These are phyloP conservation scores for Cyberlindnera lachancei DNA, from an alignment of 805 yeast genomes.

Conservation along the genomic window DNA sequence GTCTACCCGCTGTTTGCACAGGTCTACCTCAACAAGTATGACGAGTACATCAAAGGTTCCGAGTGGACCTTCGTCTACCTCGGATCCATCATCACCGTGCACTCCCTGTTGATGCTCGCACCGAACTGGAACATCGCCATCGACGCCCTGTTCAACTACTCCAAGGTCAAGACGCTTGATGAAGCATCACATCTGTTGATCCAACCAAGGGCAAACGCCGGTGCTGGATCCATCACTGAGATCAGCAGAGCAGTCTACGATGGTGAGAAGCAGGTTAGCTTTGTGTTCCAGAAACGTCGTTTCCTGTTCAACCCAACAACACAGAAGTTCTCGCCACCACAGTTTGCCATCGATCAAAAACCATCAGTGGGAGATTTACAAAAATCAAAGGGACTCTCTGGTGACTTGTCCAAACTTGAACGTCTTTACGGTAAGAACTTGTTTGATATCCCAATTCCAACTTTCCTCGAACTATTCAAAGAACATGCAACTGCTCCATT, in stretches of 20 bases:
- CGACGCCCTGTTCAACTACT: slow-evolving; percentile 63
- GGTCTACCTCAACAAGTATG: slow-evolving; percentile 63
- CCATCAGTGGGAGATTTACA: slow-evolving; percentile 56
- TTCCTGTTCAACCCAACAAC: slow-evolving; percentile 57
- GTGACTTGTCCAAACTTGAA: slow-evolving; percentile 39
- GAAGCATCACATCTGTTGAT: slow-evolving; percentile 71
- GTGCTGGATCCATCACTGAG: slow-evolving; percentile 71
- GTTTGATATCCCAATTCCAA: slow-evolving; percentile 93
- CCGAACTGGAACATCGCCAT: slow-evolving; percentile 90
- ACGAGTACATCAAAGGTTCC: slow-evolving; percentile 72
- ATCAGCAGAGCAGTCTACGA: slow-evolving; percentile 49
- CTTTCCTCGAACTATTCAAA: slow-evolving; percentile 82
- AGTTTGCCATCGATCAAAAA: slow-evolving; percentile 50
- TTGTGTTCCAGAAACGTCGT: slow-evolving; percentile 87
- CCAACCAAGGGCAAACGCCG: slow-evolving; percentile 78
- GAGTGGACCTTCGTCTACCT: slow-evolving; percentile 95
- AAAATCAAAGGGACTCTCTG: slow-evolving; percentile 43
- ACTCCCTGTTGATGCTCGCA: slow-evolving; percentile 72
- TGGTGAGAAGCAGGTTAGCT: slow-evolving; percentile 58
- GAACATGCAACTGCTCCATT: slow-evolving; percentile 99
- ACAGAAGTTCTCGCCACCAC: slow-evolving; percentile 70
- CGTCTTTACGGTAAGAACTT: slow-evolving; percentile 77
- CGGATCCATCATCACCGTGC: slow-evolving; percentile 64
- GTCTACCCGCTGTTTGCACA: slow-evolving; percentile 69
- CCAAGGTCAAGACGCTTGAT: slow-evolving; percentile 38